phyloP scores from a whole-genome alignment of 306 rosid species.

The Lagenaria siceraria region DNA sequence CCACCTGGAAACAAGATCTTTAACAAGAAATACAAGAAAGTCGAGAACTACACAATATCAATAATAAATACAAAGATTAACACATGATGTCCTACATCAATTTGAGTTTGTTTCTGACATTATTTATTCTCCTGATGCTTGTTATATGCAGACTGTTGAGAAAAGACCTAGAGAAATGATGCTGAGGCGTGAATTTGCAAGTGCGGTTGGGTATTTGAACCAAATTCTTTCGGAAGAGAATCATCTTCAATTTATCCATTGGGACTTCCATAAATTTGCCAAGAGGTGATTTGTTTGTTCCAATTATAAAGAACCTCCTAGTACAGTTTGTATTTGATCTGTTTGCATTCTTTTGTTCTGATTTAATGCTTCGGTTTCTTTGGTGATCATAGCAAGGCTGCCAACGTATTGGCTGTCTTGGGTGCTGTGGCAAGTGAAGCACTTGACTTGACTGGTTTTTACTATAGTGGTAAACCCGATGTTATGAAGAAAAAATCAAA shows the following conservation, averaged over 20 bases:
- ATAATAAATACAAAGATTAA: too few relatives aligned
- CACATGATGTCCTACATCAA: too few relatives aligned
- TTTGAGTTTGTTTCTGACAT: background rate
- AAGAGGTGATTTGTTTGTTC: conserved; percentile 42
- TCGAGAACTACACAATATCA: too few relatives aligned
- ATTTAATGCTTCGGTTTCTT: conserved; percentile 23
- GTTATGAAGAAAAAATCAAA: conserved; percentile 38
- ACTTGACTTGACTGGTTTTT: conserved; percentile 78
- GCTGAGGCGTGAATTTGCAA: conserved; percentile 91
- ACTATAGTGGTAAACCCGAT: conserved; percentile 76
- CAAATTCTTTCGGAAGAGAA: conserved; percentile 58
- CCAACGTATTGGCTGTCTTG: conserved; percentile 87
- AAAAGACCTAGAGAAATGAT: conserved; percentile 99
- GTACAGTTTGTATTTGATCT: background rate
- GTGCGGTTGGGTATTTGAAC: conserved; percentile 86
- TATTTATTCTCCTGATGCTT: conserved; percentile 12
- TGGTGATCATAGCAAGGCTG: conserved; percentile 71
- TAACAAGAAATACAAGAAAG: too few relatives aligned
- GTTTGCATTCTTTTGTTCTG: background rate
- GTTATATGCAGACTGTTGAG: conserved; percentile 64
- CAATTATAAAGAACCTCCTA: background rate
- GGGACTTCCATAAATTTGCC: conserved; percentile 98
- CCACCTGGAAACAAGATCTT: too few relatives aligned
- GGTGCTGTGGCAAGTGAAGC: conserved; percentile 91
- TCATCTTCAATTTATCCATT: conserved; percentile 81